Conservation (phyloP, 805 yeast species). For the Myxozyma sirexii region DNA sequence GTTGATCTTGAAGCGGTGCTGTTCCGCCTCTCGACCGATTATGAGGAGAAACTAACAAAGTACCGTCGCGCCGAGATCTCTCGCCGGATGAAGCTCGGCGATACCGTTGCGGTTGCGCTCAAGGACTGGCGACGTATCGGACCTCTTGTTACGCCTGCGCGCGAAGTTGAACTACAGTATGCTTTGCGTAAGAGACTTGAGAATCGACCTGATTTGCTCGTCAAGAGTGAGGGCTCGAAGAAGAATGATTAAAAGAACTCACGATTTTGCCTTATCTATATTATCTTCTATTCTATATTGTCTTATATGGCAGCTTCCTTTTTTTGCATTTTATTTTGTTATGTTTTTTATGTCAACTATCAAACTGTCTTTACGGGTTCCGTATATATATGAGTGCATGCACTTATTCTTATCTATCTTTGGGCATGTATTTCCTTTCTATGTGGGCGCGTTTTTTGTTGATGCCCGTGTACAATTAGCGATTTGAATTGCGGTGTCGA, state of each 20-base stretch:
- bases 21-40: conserved; percentile 29
- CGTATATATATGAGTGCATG: too few relatives aligned
- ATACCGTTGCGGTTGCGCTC: conserved; percentile 34
- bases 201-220: conserved; percentile 19
- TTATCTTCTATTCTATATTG: background rate
- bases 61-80: conserved; percentile 32
- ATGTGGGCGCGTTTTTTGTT: too few relatives aligned
- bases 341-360: background rate
- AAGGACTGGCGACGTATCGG: conserved; percentile 34
- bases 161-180: conserved; percentile 26
- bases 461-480: too few relatives aligned
- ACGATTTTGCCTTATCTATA: background rate
- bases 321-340: background rate
- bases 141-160: conserved; percentile 23
- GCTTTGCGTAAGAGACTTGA: conserved; percentile 30
- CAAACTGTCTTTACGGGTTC: too few relatives aligned
- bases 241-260: conserved; percentile 6
- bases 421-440: too few relatives aligned
- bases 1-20: conserved; percentile 25
- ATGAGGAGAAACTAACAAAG: conserved; percentile 27
- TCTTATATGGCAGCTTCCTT: background rate
- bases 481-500: too few relatives aligned
- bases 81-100: conserved; percentile 34
- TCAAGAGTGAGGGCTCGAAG: conserved; percentile 8
- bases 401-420: too few relatives aligned